Base-by-base conservation (phyloP, 2,329 filamentous ascomycete species). In the Verticillium nonalfalfae region DNA sequence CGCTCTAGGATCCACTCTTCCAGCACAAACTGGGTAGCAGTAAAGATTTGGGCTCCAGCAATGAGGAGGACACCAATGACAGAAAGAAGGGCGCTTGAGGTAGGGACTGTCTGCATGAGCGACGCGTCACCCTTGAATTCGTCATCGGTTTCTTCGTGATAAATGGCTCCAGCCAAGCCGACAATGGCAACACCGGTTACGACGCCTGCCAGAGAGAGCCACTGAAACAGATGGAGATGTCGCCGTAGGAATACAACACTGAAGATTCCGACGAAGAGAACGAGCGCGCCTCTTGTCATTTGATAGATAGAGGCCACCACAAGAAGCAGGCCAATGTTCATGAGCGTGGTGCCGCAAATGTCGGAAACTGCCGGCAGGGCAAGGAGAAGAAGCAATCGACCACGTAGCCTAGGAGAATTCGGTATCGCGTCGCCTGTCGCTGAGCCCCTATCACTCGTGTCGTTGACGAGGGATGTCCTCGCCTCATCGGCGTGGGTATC, bases 261-360 rank as follows among this genome's bases (percentile, higher is more conserved):
- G 78, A 99, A 97, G 0, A 98, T 79, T 0, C 95, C 95, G 21
- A 99, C 95, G 69, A 99, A 99, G 7, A 99, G 82, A 3, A 99
- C 94, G 52, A 99, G 82, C 0, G 95, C 95, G 9, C 95, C 95
- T 62, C 95, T 84, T 1, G 94, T 98, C 95, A 99, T 99, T 78
- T 99, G 95, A 77, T 97, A 99, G 71, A 99, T 97, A 63, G 91
- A 96, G 1, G 95, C 92, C 13, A 91, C 95, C 31, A 98, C 93
- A 72, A 98, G 93, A 57, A 98, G 82, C 67, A 99, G 81, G 3
- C 95, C 95, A 4, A 92, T 90, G 71, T 99, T 99, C 93, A 99
- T 98, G 60, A 98, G 84, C 4, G 95, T 99, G 4, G 95, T 99
- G 57, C 92, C 95, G 31, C 90, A 87, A 66, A 98, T 97, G 73